Evolutionary conservation across 345 rosid genomes (phyloP), one percentile per base, ranked within the genome.

Genomic region (Sisymbrium irio): DNA sequence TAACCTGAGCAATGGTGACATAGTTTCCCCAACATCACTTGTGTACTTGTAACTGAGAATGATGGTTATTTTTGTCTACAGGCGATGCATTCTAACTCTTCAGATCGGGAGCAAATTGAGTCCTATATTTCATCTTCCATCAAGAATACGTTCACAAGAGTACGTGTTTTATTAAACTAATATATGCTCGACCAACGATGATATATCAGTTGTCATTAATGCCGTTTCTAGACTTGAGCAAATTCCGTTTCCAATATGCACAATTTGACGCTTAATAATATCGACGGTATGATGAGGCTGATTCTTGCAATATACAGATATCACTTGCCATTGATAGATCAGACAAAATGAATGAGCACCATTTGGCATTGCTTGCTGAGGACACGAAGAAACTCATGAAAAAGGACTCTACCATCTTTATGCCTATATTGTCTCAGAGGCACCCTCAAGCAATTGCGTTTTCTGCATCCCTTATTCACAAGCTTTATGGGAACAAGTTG

Each of bases 381-480:
- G 97, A 95, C 77, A 86, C 85, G 44, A 90, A 78, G 79, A 88
- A 82, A 79, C 88, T 95, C 80, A 77, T 95, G 69, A 83, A 82
- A 67, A 88, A 80, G 69, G 99, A 95, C 76, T 87, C 93, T 41
- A 75, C 83, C 45, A 60, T 71, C 35, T 95, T 81, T 81, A 82
- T 87, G 81, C 97, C 98, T 75, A 71, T 95, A 80, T 84, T 95
- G 63, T 77, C 89, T 65, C 84, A 78, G 88, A 81, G 96, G 84
- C 96, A 95, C 79, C 93, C 96, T 17, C 93, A 86, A 39, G 93
- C 97, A 69, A 70, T 82, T 55, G 78, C 88, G 19, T 55, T 85
- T 82, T 86, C 97, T 47, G 92, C 92, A 61, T 90, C 91, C 51
- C 97, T 95, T 77, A 63, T 92, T 76, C 99, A 95, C 85, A 95